Base-by-base conservation (phyloP, 129 eudicot species). In the Saussurea involucrata region DNA sequence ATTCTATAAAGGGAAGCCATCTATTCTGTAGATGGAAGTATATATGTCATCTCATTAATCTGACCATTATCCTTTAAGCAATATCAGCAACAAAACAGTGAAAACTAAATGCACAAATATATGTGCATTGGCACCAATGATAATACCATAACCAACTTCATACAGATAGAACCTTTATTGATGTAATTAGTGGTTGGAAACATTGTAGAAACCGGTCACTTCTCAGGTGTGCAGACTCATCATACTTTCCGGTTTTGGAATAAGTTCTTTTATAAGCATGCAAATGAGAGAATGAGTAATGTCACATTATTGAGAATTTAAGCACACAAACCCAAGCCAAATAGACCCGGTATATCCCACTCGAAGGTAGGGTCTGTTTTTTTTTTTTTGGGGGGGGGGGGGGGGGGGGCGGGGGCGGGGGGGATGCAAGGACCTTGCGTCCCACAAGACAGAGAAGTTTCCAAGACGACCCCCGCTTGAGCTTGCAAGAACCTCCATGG, bases 181-280 rank as follows among this genome's bases (percentile, higher is more conserved):
- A 29, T 55, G 66, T 72, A 72, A 29, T 55, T 31, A 55, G 49
- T 55, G 28, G 21, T 55, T 72, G 42, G 65, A 72, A 72, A 27
- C 34, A 69, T 20, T 3, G 73, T 37, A 40, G 64, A 66, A 66
- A 76, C 33, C 12, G 28, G 8, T 65, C 58, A 46, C 58, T 15
- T 4, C 49, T 9, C 25, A 27, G n/a, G 64, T 66, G 9, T 40
- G 1, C 72, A 29, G 67, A 49, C 68, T 49, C 49, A 67, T 42
- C 68, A 53, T 31, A 67, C 49, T 69, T 55, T 4, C 37, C 28
- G 58, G 25, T 8, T 77, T 32, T 68, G 28, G 13, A 68, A 10
- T n/a, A 32, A 68, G 37, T n/a, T 67, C 10, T 22, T 24, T 20
- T 17, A 68, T 8, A 46, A 46, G 58, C 25, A 78, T 24, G 76